Evolutionary conservation across 2,329 filamentous ascomycete species (phyloP).

Genomic region (Colletotrichum lupini): DNA sequence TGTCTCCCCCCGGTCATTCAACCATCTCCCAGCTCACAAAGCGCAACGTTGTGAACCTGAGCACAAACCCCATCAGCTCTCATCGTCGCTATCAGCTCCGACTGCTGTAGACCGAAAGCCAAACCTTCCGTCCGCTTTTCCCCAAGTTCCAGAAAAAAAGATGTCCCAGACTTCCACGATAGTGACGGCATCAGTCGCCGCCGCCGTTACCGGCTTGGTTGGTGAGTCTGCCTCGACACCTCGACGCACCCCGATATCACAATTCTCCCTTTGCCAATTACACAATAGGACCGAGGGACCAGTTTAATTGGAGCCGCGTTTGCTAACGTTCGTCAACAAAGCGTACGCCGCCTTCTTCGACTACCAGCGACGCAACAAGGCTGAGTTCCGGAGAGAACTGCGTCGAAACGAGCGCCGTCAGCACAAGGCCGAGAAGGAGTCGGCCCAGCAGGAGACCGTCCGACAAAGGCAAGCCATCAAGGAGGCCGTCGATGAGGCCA

Average conservation of each 20-base stretch:
- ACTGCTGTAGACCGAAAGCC: neutral
- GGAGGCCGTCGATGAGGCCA: slow-evolving; percentile 80
- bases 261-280: slow-evolving; percentile 14
- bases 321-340: slow-evolving; percentile 44
- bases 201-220: slow-evolving; percentile 67
- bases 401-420: slow-evolving; percentile 82
- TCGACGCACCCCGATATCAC: neutral
- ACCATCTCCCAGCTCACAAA: slow-evolving; percentile 10
- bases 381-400: slow-evolving; percentile 74
- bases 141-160: slow-evolving; percentile 13
- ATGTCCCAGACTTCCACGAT: slow-evolving; percentile 60
- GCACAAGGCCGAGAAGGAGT: slow-evolving; percentile 77
- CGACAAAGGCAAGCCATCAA: slow-evolving; percentile 81
- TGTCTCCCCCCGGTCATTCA: slow-evolving; percentile 10
- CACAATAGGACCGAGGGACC: neutral
- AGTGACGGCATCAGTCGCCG: slow-evolving; percentile 71
- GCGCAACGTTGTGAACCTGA: slow-evolving; percentile 3
- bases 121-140: slow-evolving; percentile 38
- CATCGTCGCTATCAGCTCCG: neutral
- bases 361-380: slow-evolving; percentile 71
- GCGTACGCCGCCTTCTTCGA: slow-evolving; percentile 78
- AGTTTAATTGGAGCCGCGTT: neutral
- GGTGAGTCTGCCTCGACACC: slow-evolving; percentile 56
- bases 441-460: slow-evolving; percentile 72
- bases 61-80: neutral